A percentile compares a stretch with the other conserved stretches of the same genome.
Conservation (phyloP, 345 rosid genomes). For the Rhodamnia rubescens region DNA sequence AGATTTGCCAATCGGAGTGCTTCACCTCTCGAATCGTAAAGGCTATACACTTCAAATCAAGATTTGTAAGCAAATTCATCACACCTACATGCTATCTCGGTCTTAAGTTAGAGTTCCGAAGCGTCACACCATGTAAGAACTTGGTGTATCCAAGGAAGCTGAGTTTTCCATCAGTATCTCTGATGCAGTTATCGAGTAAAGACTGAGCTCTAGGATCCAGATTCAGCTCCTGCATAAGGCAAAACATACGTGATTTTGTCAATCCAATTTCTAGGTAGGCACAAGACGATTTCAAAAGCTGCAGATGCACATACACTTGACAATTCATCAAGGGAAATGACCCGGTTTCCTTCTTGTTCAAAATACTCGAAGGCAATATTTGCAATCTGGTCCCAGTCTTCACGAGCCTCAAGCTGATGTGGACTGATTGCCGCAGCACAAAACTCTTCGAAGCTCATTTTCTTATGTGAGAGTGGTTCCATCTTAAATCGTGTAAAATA, state of each 20-base stretch:
- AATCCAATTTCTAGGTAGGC: background rate
- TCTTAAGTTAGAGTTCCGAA: conserved; percentile 47
- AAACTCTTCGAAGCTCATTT: conserved; percentile 78
- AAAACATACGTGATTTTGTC: background rate
- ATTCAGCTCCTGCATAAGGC: conserved; percentile 45
- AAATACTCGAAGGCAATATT: conserved; percentile 66
- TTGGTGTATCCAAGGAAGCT: conserved; percentile 68
- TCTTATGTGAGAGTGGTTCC: conserved; percentile 59
- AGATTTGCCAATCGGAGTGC: background rate
- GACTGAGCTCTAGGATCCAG: conserved; percentile 80
- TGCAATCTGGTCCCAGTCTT: conserved; percentile 78
- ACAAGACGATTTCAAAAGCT: background rate
- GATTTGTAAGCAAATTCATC: background rate
- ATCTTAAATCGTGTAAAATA: conserved; percentile 26
- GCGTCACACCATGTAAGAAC: conserved; percentile 70
- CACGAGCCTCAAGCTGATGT: conserved; percentile 80
- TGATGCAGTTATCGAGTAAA: conserved; percentile 67
- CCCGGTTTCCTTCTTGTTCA: conserved; percentile 76
- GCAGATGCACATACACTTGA: conserved; percentile 34
- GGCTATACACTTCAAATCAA: background rate
- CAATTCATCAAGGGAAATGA: conserved; percentile 65
- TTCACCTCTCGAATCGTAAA: background rate
- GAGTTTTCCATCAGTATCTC: conserved; percentile 76
- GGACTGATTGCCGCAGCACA: conserved; percentile 83
- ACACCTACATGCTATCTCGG: conserved; percentile 13